Evolutionary conservation across 208 protist species (phyloP), one percentile per base, ranked within the genome.

Genomic region (Herpetomonas muscarum): DNA sequence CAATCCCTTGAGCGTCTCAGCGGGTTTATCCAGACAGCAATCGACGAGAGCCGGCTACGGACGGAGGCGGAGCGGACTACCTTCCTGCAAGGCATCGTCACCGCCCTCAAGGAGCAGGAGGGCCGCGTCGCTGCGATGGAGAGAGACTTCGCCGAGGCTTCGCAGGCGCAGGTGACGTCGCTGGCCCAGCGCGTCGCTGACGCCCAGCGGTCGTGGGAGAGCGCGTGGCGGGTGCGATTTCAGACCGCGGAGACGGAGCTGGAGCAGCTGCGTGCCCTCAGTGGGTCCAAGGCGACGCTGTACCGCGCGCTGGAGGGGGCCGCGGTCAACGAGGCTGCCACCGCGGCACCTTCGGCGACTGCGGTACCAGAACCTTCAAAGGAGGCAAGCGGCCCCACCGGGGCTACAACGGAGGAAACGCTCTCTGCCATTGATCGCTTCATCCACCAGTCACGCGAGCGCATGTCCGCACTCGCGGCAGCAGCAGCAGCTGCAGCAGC

Each of bases 171-270:
- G 74, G 70, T 65, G 7, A 70, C 64, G 28, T 58, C 64, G 31
- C 51, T 93, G 10, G 74, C 76, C 2, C 64, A 80, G 51, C 79
- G 80, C 55, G 64, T 93, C 50, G 58, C 51, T 10, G 71, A 65
- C 2, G 79, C 82, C 1, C 77, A 85, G 65, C 48, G 74, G 54
- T 56, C 76, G 32, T 86, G 79, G 61, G 78, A 93, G 44, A 70
- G 55, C 29, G 54, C 63, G 63, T 92, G 85, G 85, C 62, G 77
- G 50, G 41, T 58, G 46, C 83, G 76, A 56, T 63, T 67, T 22
- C 55, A 48, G 30, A 53, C 66, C 29, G 52, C 78, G 0, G 66
- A 73, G 48, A 64, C 67, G 28, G 77, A 92, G 57, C 67, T 67
- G 22, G 53, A 72, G 34, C 74, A 79, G 62, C 52, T 75, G 47